A percentile compares a stretch with the other conserved stretches of the same genome.
Conservation (phyloP, 2,329 filamentous ascomycete species). For the Biscogniauxia sp. region DNA sequence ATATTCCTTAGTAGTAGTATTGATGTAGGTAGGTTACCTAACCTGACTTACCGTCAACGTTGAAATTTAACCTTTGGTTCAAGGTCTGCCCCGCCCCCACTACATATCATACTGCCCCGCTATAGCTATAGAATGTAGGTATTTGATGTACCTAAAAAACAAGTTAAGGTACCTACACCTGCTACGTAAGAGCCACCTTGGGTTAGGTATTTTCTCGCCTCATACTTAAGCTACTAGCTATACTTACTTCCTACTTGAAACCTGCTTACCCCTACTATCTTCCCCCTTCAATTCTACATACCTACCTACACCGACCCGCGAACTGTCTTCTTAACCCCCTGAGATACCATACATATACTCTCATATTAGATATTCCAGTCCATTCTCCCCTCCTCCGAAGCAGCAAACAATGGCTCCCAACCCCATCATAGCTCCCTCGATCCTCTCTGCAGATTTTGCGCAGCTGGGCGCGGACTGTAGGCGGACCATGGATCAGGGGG, state of each 20-base stretch:
- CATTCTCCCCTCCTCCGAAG: neutral
- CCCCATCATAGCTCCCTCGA: slow-evolving; percentile 96
- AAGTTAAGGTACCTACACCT: too few relatives aligned
- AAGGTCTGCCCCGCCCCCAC: slow-evolving; percentile 13
- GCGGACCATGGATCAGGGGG: slow-evolving; percentile 79
- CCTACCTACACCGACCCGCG: neutral
- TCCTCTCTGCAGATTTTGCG: slow-evolving; percentile 94
- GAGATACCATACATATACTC: slow-evolving; percentile 4
- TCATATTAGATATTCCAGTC: neutral
- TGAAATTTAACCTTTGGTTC: too few relatives aligned
- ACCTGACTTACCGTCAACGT: too few relatives aligned
- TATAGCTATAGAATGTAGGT: too few relatives aligned
- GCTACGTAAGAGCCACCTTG: too few relatives aligned
- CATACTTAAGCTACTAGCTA: slow-evolving; percentile 1
- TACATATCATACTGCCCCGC: slow-evolving; percentile 22
- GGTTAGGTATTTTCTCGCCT: slow-evolving; percentile 3
- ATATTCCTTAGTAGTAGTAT: too few relatives aligned
- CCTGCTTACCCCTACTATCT: neutral
- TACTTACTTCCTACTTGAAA: neutral
- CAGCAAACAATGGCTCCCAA: slow-evolving; percentile 71
- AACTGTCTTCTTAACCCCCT: neutral
- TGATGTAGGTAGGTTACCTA: too few relatives aligned
- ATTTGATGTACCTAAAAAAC: too few relatives aligned
- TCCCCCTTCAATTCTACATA: neutral
- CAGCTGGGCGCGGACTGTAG: slow-evolving; percentile 82